Conservation (phyloP, 106 monocot species). For the Dendrobium chrysotoxum region DNA sequence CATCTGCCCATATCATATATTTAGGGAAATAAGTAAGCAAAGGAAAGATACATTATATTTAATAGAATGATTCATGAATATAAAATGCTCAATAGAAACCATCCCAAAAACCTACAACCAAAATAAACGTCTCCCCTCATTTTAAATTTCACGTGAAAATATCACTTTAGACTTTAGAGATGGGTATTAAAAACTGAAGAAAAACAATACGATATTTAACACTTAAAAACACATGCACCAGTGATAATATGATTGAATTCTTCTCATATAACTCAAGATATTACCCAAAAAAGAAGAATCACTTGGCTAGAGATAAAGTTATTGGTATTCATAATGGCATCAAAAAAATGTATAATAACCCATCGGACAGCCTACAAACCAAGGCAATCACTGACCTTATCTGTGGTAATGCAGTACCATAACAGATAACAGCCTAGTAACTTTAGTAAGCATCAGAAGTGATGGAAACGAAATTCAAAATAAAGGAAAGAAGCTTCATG, state of each 20-base stretch:
- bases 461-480: background rate
- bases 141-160: background rate
- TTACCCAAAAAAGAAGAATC: background rate
- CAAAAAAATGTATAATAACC: background rate
- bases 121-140: background rate
- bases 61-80: too few species aligned
- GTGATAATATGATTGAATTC: too few species aligned
- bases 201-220: too few species aligned
- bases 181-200: too few species aligned
- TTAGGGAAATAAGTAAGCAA: background rate
- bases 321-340: background rate
- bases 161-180: background rate
- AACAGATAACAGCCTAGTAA: too few species aligned
- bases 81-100: too few species aligned
- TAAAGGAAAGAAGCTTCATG: background rate
- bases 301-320: background rate
- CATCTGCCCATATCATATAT: background rate
- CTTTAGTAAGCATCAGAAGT: too few species aligned
- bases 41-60: background rate
- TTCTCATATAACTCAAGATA: too few species aligned
- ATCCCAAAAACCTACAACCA: too few species aligned
- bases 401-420: too few species aligned
- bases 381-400: too few species aligned
- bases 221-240: too few species aligned
- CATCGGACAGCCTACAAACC: background rate